These are phyloP conservation scores for Nothophytophthora sp. DNA, from an alignment of 352 stramenopile species.

Conservation along the genomic window DNA sequence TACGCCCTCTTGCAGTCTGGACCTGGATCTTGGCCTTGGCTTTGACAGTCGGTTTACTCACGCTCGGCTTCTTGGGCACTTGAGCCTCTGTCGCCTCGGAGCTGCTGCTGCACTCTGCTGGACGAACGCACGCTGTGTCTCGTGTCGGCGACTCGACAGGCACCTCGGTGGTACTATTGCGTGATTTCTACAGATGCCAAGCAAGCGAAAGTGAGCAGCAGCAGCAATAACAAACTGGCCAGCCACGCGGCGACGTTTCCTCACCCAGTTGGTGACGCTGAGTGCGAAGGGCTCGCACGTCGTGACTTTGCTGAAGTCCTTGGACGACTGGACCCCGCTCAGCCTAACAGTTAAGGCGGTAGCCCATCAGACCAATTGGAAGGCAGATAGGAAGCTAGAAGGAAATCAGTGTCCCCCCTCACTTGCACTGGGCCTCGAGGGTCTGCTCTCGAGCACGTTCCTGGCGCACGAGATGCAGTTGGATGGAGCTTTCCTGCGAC, in stretches of 20 bases:
- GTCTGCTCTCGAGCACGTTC: slow-evolving; percentile 45
- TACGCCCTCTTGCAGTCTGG: neutral
- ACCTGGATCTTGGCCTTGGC: slow-evolving; percentile 15
- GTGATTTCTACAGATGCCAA: slow-evolving; percentile 22
- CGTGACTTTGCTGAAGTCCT: slow-evolving; percentile 66
- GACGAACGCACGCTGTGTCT: neutral
- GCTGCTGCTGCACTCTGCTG: too few species aligned
- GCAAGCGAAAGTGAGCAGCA: neutral
- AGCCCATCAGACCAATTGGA: too few species aligned
- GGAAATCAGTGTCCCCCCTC: neutral
- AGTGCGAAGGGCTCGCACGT: slow-evolving; percentile 54
- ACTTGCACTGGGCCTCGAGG: slow-evolving; percentile 46
- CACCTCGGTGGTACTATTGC: slow-evolving; percentile 24
- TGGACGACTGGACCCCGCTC: slow-evolving; percentile 22
- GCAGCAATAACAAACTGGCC: neutral
- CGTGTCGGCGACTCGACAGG: slow-evolving; percentile 9
- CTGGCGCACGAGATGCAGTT: slow-evolving; percentile 56
- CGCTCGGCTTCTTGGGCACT: neutral
- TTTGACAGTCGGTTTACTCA: slow-evolving; percentile 5
- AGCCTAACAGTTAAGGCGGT: too few species aligned
- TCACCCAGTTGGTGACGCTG: slow-evolving; percentile 61
- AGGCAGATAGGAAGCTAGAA: neutral
- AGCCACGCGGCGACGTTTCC: neutral
- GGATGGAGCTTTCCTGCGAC: slow-evolving; percentile 62
- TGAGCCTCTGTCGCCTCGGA: slow-evolving; percentile 2